A percentile compares a stretch with the other conserved stretches of the same genome.
Evolutionary conservation across 108 stramenopile species (phyloP).

Genomic region (Cylindrotheca fusiformis): DNA sequence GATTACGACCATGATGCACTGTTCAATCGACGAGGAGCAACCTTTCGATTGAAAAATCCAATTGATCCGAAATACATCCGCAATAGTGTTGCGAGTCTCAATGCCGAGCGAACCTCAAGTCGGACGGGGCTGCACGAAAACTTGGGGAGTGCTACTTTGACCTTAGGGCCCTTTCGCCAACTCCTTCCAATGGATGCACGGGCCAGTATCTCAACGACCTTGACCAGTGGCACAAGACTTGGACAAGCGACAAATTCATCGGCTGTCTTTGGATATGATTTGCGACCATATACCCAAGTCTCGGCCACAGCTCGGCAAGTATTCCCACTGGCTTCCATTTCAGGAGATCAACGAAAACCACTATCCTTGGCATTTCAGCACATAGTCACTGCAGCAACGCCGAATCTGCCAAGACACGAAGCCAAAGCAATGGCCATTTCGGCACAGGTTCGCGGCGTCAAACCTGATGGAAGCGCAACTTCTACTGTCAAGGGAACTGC

Average conservation of each 20-base stretch:
- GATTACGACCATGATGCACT: slow-evolving; percentile 31
- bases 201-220: slow-evolving; percentile 29
- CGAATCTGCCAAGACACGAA: slow-evolving; percentile 72
- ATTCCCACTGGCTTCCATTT: slow-evolving; percentile 39
- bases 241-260: background rate
- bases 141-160: slow-evolving; percentile 49
- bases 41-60: slow-evolving; percentile 44
- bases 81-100: slow-evolving; percentile 40
- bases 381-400: slow-evolving; percentile 51
- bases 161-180: slow-evolving; percentile 44
- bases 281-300: slow-evolving; percentile 52
- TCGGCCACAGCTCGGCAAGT: slow-evolving; percentile 64
- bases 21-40: slow-evolving; percentile 37
- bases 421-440: slow-evolving; percentile 63
- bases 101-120: slow-evolving; percentile 54
- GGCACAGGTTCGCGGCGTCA: slow-evolving; percentile 64
- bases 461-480: slow-evolving; percentile 32
- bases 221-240: slow-evolving; percentile 38
- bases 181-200: slow-evolving; percentile 43
- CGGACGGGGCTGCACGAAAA: slow-evolving; percentile 40
- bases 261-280: background rate
- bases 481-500: slow-evolving; percentile 63
- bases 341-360: slow-evolving; percentile 1
- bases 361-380: slow-evolving; percentile 64
- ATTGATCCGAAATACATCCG: slow-evolving; percentile 19